Evolutionary conservation across 1,139 yeast species (phyloP).

Genomic region (Dujonia santamariae): DNA sequence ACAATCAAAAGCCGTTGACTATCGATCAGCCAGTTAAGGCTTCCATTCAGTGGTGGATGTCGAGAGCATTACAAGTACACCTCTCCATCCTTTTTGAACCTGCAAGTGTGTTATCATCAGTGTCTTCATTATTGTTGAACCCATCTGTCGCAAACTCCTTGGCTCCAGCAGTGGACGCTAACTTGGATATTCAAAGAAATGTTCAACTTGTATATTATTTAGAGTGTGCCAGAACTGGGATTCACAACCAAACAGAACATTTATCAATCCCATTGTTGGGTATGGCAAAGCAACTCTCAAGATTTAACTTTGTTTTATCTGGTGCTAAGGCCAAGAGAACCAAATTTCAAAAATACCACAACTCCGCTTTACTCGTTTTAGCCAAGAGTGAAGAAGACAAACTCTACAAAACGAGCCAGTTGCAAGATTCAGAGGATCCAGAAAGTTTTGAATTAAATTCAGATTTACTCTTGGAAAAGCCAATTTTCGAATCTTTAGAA

Average conservation of each 20-base stretch:
- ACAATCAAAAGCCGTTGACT: neutral
- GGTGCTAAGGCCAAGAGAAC: slow-evolving; percentile 91
- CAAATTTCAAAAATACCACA: slow-evolving; percentile 68
- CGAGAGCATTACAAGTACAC: slow-evolving; percentile 63
- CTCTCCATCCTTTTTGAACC: slow-evolving; percentile 59
- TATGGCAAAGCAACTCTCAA: slow-evolving; percentile 56
- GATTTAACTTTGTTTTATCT: slow-evolving; percentile 64
- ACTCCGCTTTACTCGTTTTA: slow-evolving; percentile 73
- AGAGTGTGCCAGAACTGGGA: slow-evolving; percentile 64
- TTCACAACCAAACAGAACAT: slow-evolving; percentile 61
- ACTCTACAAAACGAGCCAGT: no score
- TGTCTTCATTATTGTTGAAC: slow-evolving; percentile 38
- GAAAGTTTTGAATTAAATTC: slow-evolving; percentile 66
- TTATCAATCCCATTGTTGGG: slow-evolving; percentile 48
- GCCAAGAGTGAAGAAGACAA: slow-evolving; percentile 55
- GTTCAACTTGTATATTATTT: slow-evolving; percentile 50
- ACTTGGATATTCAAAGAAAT: slow-evolving; percentile 26
- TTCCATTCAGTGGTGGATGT: slow-evolving; percentile 68
- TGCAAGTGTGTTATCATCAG: slow-evolving; percentile 41
- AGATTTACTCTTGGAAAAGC: slow-evolving; percentile 76
- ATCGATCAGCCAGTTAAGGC: slow-evolving; percentile 33
- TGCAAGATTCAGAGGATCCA: slow-evolving; percentile 29
- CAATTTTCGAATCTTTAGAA: slow-evolving; percentile 61
- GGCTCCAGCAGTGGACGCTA: slow-evolving; percentile 21
- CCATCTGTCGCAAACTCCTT: slow-evolving; percentile 28